These are phyloP conservation scores for Chlorencoelia australis DNA, from an alignment of 2,329 filamentous ascomycete species.

Conservation along the genomic window DNA sequence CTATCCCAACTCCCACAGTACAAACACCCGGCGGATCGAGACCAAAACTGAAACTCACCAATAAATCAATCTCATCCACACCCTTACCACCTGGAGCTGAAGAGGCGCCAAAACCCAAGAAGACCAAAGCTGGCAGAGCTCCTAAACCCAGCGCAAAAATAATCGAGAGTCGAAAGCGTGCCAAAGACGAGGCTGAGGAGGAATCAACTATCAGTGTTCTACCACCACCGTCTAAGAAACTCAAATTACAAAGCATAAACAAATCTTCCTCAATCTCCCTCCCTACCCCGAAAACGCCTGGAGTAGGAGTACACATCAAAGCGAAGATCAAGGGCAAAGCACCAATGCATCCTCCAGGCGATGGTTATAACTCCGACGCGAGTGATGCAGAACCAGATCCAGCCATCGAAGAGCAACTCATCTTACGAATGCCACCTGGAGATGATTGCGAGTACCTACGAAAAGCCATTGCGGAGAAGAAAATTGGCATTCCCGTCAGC, in stretches of 20 bases:
- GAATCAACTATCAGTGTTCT: slow-evolving; percentile 25
- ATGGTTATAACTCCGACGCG: slow-evolving; percentile 93
- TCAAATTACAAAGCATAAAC: too few species aligned
- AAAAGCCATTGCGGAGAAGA: slow-evolving; percentile 64
- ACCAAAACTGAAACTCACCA: slow-evolving; percentile 25
- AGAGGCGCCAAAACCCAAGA: slow-evolving; percentile 26
- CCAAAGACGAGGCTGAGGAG: slow-evolving; percentile 44
- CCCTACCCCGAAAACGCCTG: slow-evolving; percentile 22
- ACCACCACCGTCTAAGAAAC: slow-evolving; percentile 30
- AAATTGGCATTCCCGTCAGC: slow-evolving; percentile 53
- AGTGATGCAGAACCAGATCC: slow-evolving; percentile 85
- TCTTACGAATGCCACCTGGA: slow-evolving; percentile 80
- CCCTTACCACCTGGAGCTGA: slow-evolving; percentile 7
- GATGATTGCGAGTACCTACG: slow-evolving; percentile 77
- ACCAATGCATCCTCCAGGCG: slow-evolving; percentile 62
- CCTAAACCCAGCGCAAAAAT: slow-evolving; percentile 50
- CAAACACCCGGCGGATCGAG: slow-evolving; percentile 16
- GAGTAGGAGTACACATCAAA: slow-evolving; percentile 34
- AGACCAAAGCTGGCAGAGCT: slow-evolving; percentile 50
- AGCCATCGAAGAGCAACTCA: slow-evolving; percentile 77
- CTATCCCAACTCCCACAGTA: slow-evolving; percentile 9
- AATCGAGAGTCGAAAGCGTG: slow-evolving; percentile 47
- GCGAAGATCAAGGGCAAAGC: slow-evolving; percentile 59
- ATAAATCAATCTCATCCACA: slow-evolving; percentile 16
- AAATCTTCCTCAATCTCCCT: too few species aligned